Percentiles rank a stretch among this genome's conserved stretches.
Evolutionary conservation across 2,329 filamentous ascomycete genomes (phyloP).

Genomic region (Tolypocladium tropicale): DNA sequence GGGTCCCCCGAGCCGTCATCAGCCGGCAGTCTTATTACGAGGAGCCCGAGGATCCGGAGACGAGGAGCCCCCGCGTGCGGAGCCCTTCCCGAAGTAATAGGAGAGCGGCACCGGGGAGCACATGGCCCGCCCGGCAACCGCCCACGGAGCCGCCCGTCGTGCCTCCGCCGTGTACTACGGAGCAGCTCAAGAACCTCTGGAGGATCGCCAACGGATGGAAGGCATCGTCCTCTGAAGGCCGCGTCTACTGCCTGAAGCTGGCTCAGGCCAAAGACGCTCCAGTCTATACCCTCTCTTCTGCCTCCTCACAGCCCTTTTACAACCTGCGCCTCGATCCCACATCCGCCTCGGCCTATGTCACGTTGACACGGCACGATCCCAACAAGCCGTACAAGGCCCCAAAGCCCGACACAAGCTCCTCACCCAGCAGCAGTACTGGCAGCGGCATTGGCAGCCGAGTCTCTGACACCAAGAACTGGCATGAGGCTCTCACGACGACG

Average conservation of each 20-base stretch:
- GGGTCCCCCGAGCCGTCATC: constrained; percentile 54
- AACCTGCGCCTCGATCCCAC: constrained; percentile 54
- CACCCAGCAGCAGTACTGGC: constrained; percentile 11
- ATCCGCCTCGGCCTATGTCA: constrained; percentile 51
- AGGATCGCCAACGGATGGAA: constrained; percentile 61
- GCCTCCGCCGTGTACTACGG: constrained; percentile 43
- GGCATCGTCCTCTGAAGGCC: constrained; percentile 47
- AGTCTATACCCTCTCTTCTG: constrained; percentile 55
- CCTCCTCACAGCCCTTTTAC: constrained; percentile 51
- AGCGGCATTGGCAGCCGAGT: constrained; percentile 15
- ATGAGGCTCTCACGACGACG: constrained; percentile 46
- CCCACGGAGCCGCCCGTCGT: constrained; percentile 30
- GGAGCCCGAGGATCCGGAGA: constrained; percentile 5
- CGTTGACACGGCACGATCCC: constrained; percentile 50
- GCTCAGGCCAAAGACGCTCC: constrained; percentile 48
- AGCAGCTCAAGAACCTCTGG: constrained; percentile 57
- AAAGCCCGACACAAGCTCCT: constrained; percentile 13
- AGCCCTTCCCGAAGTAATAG: constrained; percentile 10
- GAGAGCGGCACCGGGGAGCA: constrained; percentile 4
- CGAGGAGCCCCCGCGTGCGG: constrained; percentile 4
- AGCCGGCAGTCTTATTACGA: constrained; percentile 51
- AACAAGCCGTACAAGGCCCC: constrained; percentile 42
- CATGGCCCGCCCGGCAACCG: constrained; percentile 21
- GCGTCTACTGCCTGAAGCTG: constrained; percentile 49
- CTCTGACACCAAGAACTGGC: constrained; percentile 39